phyloP scores from a whole-genome alignment of 768 basidiomycete genomes.

The Boletus pseudopeckii region DNA sequence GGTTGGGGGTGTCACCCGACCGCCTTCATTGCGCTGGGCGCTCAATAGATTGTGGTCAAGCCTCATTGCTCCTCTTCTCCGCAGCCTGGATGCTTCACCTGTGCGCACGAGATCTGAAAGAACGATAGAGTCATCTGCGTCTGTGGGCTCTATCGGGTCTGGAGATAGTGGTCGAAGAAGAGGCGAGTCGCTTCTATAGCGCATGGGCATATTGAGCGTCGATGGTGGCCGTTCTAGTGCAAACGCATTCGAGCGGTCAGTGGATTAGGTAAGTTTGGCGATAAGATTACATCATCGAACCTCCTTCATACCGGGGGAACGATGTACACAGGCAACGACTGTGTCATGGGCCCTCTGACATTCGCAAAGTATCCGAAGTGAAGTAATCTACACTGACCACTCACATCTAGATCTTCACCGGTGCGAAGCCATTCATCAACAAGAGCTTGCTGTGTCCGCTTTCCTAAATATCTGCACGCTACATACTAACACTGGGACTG shows the following conservation, averaged over 20 bases:
- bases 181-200: slow-evolving; percentile 23
- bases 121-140: slow-evolving; percentile 66
- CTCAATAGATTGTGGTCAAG: slow-evolving; percentile 43
- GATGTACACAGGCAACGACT: too few species aligned
- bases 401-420: too few species aligned
- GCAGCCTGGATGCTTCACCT: slow-evolving; percentile 68
- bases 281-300: slow-evolving; percentile 7
- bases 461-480: too few species aligned
- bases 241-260: not conserved
- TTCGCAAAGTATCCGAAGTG: too few species aligned
- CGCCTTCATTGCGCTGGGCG: slow-evolving; percentile 28
- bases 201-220: slow-evolving; percentile 29
- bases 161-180: slow-evolving; percentile 4
- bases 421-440: too few species aligned
- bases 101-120: slow-evolving; percentile 72
- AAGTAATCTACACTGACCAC: too few species aligned
- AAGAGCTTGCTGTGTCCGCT: too few species aligned
- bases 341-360: too few species aligned
- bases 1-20: slow-evolving; percentile 23
- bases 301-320: too few species aligned
- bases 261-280: slow-evolving; percentile 8
- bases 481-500: too few species aligned
- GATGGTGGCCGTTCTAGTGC: slow-evolving; percentile 21
- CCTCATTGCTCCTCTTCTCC: slow-evolving; percentile 71
- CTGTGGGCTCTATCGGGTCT: slow-evolving; percentile 35